Evolutionary conservation across 257 asterid genomes (phyloP), one percentile per base, ranked within the genome.

Genomic region (Fraxinus americana): DNA sequence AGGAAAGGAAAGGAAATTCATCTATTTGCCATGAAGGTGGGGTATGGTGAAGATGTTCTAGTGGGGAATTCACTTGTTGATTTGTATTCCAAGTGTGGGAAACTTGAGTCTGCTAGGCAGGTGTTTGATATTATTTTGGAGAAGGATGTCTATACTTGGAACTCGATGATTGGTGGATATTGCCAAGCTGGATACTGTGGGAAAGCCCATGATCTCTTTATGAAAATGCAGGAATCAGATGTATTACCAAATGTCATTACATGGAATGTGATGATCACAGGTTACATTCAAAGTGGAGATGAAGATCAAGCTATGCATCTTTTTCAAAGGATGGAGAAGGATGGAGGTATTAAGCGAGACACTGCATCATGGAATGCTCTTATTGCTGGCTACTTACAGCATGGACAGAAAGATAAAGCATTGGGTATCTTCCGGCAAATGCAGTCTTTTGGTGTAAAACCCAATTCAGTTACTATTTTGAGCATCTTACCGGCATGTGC

Each of bases 321-420:
- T 75, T 90, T 94, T 81, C 82, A 81, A 61, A 83, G 71, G 78
- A 93, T 93, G 98, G 98, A 90, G 83, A 86, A 76, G 73, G 82
- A 77, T 19, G 93, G 96, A 65, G 85, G 81, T 17, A 80, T 92
- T 79, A 84, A 80, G 67, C 87, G 85, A n/a, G 96, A 92, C 71
- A 81, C 90, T 52, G 94, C 97, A 41, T 86, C 98, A 17, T 94
- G 98, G 98, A 94, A 94, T 35, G 86, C 96, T 79, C 90, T 94
- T 75, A 88, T 94, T 66, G 88, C 95, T 50, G 97, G 98, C 23
- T 88, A 80, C 67, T 70, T 88, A 87, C 85, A 89, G 76, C 86
- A 80, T 61, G 97, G 93, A 30, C 78, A 85, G 83, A 87, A 83
- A 78, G 85, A 92, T 65, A 87, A 87, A 83, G 97, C 95, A 21